These are phyloP conservation scores for Talaromyces rugulosus DNA, from an alignment of 2,329 filamentous ascomycete species.

Conservation along the genomic window DNA sequence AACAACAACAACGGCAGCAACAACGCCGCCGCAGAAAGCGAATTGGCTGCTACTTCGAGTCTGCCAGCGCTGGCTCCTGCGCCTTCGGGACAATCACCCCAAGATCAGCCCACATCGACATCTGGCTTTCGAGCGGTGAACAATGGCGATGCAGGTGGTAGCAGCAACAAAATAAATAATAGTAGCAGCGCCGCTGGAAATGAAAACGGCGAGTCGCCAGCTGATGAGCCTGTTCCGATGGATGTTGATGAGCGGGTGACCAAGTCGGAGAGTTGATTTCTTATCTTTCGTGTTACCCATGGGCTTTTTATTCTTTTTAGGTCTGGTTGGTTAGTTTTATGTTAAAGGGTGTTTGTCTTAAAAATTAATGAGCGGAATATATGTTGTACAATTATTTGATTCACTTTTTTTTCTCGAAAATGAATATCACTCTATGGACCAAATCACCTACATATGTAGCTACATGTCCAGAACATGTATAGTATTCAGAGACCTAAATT, in stretches of 20 bases:
- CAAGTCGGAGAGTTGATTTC: constrained; percentile 26
- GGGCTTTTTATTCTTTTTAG: background rate
- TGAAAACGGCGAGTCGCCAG: constrained; percentile 14
- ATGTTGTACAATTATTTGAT: constrained; percentile 6
- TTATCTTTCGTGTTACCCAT: constrained; percentile 2
- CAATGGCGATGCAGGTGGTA: constrained; percentile 23
- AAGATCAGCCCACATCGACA: constrained; percentile 26
- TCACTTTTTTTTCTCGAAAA: background rate
- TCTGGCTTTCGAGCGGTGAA: constrained; percentile 32
- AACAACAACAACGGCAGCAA: constrained; percentile 1
- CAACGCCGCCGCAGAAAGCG: constrained; percentile 21
- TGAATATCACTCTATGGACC: background rate
- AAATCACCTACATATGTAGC: too few species aligned
- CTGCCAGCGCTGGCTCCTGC: constrained; percentile 33
- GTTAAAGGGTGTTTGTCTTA: background rate
- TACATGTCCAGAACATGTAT: background rate
- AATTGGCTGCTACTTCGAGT: constrained; percentile 11
- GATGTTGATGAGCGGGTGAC: constrained; percentile 28
- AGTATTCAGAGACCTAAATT: background rate
- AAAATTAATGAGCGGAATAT: background rate
- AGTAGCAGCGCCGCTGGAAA: background rate
- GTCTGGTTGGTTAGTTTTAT: background rate
- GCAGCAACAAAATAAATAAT: background rate
- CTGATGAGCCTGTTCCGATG: constrained; percentile 34
- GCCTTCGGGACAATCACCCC: constrained; percentile 16